Conservation (phyloP, 169 alveolate species). For the Plasmodium reichenowi region DNA sequence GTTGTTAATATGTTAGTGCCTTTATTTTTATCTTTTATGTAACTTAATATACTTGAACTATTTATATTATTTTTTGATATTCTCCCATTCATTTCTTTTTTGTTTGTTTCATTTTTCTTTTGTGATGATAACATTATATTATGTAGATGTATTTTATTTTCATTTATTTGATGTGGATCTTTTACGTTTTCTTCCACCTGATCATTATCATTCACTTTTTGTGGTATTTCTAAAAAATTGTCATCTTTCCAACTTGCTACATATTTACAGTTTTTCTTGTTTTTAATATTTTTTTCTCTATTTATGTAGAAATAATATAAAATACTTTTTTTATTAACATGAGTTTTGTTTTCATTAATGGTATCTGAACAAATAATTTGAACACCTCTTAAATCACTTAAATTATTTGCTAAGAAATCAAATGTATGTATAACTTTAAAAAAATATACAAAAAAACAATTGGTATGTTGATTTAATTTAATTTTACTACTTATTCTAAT, state of each 20-base stretch:
- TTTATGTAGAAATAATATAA: slow-evolving; percentile 27
- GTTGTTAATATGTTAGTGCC: no score
- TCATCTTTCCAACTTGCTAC: not conserved
- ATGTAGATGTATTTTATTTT: not conserved
- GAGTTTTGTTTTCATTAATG: not conserved
- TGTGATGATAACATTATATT: not conserved
- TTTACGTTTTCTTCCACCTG: not conserved
- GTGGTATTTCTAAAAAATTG: not conserved
- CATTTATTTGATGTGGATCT: not conserved
- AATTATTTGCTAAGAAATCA: slow-evolving; percentile 7
- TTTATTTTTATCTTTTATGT: no score
- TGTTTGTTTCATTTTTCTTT: not conserved
- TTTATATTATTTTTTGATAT: not conserved
- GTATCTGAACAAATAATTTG: slow-evolving; percentile 61
- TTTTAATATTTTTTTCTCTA: not conserved
- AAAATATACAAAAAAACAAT: slow-evolving; percentile 56
- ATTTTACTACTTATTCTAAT: slow-evolving; percentile 21
- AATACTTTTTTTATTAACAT: slow-evolving; percentile 26
- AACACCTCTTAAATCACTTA: slow-evolving; percentile 56
- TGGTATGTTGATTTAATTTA: slow-evolving; percentile 45
- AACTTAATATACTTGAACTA: no score
- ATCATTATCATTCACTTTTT: not conserved
- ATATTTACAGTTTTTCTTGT: not conserved
- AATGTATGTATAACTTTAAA: slow-evolving; percentile 49
- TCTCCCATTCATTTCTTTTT: not conserved